Percentiles rank a stretch among this genome's conserved stretches.
These are phyloP conservation scores for Abelmoschus esculentus DNA, from an alignment of 345 rosid species.

Conservation along the genomic window DNA sequence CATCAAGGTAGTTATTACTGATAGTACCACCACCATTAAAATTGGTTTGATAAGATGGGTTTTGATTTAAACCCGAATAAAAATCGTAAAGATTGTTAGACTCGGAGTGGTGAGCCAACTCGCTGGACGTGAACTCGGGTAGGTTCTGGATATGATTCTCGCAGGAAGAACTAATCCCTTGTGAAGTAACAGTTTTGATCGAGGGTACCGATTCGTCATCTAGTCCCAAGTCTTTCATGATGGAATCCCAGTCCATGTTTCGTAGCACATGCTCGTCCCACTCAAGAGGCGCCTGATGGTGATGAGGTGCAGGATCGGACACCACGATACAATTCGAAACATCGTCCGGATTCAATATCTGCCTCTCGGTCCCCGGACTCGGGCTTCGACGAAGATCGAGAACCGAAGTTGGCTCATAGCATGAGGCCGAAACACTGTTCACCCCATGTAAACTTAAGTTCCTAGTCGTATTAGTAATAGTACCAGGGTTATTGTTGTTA, in stretches of 20 bases:
- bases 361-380: constrained; percentile 32
- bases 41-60: constrained; percentile 8
- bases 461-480: background rate
- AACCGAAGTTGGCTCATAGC: constrained; percentile 78
- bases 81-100: constrained; percentile 39
- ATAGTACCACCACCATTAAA: background rate
- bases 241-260: constrained; percentile 77
- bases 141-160: constrained; percentile 18
- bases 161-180: constrained; percentile 1
- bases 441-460: constrained; percentile 10
- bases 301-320: constrained; percentile 2
- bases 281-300: constrained; percentile 14
- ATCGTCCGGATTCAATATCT: constrained; percentile 13
- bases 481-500: constrained; percentile 17
- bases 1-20: constrained; percentile 15
- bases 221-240: constrained; percentile 69
- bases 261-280: constrained; percentile 66
- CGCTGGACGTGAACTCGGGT: constrained; percentile 21
- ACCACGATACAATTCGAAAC: background rate
- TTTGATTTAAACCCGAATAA: constrained; percentile 27
- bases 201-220: constrained; percentile 57
- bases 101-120: constrained; percentile 29
- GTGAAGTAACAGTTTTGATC: constrained; percentile 7
- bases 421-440: constrained; percentile 6
- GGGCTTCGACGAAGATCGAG: constrained; percentile 60